Base-by-base conservation (phyloP, 2,329 filamentous ascomycete genomes). In the Macrophomina pseudophaseolina region DNA sequence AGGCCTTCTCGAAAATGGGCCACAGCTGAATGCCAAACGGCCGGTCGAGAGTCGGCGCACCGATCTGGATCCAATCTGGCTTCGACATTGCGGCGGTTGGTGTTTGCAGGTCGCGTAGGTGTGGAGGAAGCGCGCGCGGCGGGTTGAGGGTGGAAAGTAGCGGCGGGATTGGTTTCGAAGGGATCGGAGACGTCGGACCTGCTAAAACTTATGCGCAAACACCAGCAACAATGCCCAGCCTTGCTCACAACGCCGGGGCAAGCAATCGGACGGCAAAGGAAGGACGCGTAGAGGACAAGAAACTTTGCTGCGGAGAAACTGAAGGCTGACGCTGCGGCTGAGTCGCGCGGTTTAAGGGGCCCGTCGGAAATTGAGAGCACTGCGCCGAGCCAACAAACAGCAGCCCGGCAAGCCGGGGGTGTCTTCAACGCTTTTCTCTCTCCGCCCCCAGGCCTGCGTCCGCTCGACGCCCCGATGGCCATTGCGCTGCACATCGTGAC, bases 1-100 rank as follows among this genome's bases (percentile, higher is more conserved):
- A 98, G 73, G 85, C 89, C 84, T 93, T 92, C 83, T 90, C 91
- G 87, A 98, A 98, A 81, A 96, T 88, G 73, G 94, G 93, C 95
- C 95, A 98, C 80, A 97, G 83, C 70, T 91, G 86, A 72, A 98
- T 84, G 79, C 94, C 95, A 75, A 98, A 98, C 40, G 94, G 94
- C 71, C 91, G 89, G 79, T 97, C 94, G 80, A 98, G 85, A 69
- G 93, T 93, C 66, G 94, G 94, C 72, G 88, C 78, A 77, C 83
- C 83, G 72, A 77, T 72, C 68, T 82, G 74, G 68, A 84, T 79
- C 81, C 80, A 92, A 85, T 77, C 81, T 70, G 78, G 81, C 70
- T 74, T 81, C 68, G 80, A 81, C 83, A 86, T 86, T 74, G 68
- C 79, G 74, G 72, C 66, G 69, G 64, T 70, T 69, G 63, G 70